These are phyloP conservation scores for Eremothecium coryli DNA, from an alignment of 1,139 yeast genomes.

Conservation along the genomic window DNA sequence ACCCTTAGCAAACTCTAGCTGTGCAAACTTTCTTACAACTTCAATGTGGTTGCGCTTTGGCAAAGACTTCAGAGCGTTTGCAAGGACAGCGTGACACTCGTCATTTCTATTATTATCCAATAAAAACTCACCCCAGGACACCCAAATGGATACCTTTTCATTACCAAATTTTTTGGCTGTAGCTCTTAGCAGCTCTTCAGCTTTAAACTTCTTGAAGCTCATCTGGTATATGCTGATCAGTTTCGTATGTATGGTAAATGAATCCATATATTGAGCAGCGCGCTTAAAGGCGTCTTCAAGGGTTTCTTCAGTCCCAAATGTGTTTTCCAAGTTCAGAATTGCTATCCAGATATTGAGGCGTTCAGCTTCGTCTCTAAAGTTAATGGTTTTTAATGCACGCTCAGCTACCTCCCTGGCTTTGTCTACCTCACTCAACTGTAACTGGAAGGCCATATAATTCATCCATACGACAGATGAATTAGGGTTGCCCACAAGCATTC, in stretches of 20 bases:
- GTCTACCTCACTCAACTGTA: conserved; percentile 86
- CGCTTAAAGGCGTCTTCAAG: conserved; percentile 72
- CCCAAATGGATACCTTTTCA: conserved; percentile 63
- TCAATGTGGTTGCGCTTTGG: conserved; percentile 75
- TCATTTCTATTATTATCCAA: conserved; percentile 49
- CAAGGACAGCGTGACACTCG: conserved; percentile 60
- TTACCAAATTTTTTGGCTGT: conserved; percentile 77
- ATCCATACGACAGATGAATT: conserved; percentile 93
- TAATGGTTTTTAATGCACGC: conserved; percentile 84
- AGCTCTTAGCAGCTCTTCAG: conserved; percentile 54
- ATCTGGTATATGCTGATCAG: conserved; percentile 64
- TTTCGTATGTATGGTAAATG: conserved; percentile 70
- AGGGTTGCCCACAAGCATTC: conserved; percentile 84
- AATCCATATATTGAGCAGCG: conserved; percentile 86
- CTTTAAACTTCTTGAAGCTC: conserved; percentile 63
- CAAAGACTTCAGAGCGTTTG: conserved; percentile 61
- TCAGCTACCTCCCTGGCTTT: conserved; percentile 90
- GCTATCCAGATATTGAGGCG: conserved; percentile 96
- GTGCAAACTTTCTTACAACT: conserved; percentile 80
- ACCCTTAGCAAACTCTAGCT: conserved; percentile 76
- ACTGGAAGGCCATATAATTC: conserved; percentile 96
- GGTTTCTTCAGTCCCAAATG: conserved; percentile 81
- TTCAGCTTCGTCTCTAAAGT: conserved; percentile 87
- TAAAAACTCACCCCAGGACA: conserved; percentile 64
- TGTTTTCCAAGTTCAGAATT: conserved; percentile 81